Base-by-base conservation (phyloP, 1,284 basidiomycete genomes). In the Trametes pubescens region DNA sequence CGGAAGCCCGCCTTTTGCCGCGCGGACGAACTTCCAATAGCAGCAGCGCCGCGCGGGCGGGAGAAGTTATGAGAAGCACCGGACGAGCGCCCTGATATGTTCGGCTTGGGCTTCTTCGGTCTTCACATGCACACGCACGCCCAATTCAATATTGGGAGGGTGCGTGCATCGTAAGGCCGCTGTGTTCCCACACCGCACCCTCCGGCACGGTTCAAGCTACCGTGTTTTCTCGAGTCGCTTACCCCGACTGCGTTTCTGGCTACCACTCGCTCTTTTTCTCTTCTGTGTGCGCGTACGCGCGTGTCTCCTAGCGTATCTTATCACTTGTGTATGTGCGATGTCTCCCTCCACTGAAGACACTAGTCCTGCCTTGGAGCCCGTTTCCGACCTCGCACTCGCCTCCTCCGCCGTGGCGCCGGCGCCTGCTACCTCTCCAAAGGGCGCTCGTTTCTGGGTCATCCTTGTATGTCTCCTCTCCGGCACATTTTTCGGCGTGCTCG, bases 361-460 rank as follows among this genome's bases (percentile, higher is more conserved):
- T 16, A 43, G 40, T 16, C 14, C 14, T n/a, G 40, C 18, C 10
- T 8, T 43, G 3, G 14, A 16, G 14, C 40, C 40, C 8, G 16
- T 43, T 8, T 43, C 40, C 18, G 18, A 43, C 40, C 44, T 47
- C 44, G 10, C 14, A 44, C 21, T 24, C 21, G 6, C 44, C 44
- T 22, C 44, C 44, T 8, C 22, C 18, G 18, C 10, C 16, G 44
- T 22, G 44, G 18, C 40, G 14, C 44, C 21, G 21, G 44, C 44
- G 44, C 44, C 48, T 59, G 37, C 21, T 11, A 44, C 2, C 7
- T 11, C 51, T 26, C 35, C 29, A 43, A 65, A 65, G n/a, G 64
- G 64, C 40, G 32, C 53, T 8, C 48, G 46, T 8, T 67, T 67
- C 52, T 67, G 66, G 66, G n/a, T 67, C 37, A 38, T 64, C 18